Evolutionary conservation across 116 monocot species (phyloP), one percentile per base, ranked within the genome.

Genomic region (Thalassia testudinum): DNA sequence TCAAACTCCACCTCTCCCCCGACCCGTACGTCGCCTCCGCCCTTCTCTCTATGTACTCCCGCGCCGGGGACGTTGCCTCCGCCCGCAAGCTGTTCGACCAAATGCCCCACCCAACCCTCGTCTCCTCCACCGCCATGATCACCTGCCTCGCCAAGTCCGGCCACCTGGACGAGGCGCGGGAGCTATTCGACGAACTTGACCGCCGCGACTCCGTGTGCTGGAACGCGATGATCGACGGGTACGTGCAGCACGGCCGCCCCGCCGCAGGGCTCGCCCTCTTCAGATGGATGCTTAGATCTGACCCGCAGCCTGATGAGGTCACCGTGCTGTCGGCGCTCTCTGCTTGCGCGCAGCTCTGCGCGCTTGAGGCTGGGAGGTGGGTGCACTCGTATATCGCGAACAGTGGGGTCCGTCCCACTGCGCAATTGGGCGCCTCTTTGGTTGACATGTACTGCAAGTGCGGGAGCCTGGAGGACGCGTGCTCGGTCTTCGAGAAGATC

Each of bases 371-470:
- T 0, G 92, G 87, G 23, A 78, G 70, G 28, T 92, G 92, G 92
- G 63, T 83, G 21, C 92, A 92, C 49, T 76, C 80, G 3, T 92
- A 73, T 47, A 47, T 79, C 0, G 34, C 47, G 56, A 70, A 52
- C 62, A 68, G 62, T n/a, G 22, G 57, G 15, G 72, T 83, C 26
- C 21, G 23, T 47, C 18, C 78, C 21, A 71, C 38, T 23, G 56
- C 57, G 1, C 72, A 40, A 24, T 50, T 92, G 21, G 77, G 77
- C 15, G 87, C 82, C 0, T 80, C 92, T 0, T 42, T 92, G 63
- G 62, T 92, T 10, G 92, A 92, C 52, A 92, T 92, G 92, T 92
- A 92, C 49, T 72, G 70, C 62, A 92, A 92, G 57, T 92, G 87
- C 5, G 87, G 92, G 20, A 87, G 75, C 61, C 53, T 83, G 49